phyloP scores from a whole-genome alignment of 352 stramenopile species.

The Plasmopara viticola region DNA sequence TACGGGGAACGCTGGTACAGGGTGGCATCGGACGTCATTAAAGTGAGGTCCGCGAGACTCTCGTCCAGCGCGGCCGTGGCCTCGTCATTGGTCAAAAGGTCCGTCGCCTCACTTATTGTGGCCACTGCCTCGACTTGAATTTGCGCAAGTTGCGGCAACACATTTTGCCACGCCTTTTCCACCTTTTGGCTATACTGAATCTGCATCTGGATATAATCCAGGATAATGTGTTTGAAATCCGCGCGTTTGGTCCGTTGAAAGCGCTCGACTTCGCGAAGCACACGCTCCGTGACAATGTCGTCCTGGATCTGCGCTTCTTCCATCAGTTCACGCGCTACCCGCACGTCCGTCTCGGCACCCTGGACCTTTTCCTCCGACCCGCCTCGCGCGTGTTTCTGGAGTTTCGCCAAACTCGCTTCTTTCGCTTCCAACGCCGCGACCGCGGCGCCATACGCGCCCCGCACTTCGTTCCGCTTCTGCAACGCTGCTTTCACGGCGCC shows the following conservation, averaged over 20 bases:
- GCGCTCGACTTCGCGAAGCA: constrained; percentile 95
- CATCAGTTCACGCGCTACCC: constrained; percentile 76
- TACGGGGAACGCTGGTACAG: constrained; percentile 29
- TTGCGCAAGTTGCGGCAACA: constrained; percentile 63
- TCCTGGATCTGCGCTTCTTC: constrained; percentile 90
- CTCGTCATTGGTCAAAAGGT: constrained; percentile 12
- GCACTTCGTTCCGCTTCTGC: constrained; percentile 90
- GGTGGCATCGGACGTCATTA: constrained; percentile 32
- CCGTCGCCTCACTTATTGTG: constrained; percentile 25
- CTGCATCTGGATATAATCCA: constrained; percentile 96
- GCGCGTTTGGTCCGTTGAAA: constrained; percentile 94
- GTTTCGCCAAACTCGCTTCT: constrained; percentile 47
- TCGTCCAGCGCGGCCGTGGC: constrained; percentile 39
- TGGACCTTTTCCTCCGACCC: constrained; percentile 83
- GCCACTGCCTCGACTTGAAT: constrained; percentile 53
- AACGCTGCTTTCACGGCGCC: constrained; percentile 93
- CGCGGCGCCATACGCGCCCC: constrained; percentile 78
- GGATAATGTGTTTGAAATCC: constrained; percentile 93
- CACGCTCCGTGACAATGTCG: constrained; percentile 90
- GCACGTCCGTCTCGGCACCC: constrained; percentile 70
- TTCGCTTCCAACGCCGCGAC: constrained; percentile 87
- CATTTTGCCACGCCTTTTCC: constrained; percentile 72
- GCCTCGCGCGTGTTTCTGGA: constrained; percentile 52
- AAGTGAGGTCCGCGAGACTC: constrained; percentile 48
- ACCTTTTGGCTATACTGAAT: constrained; percentile 95